These are phyloP conservation scores for Microbotryum intermedium DNA, from an alignment of 1,284 basidiomycete genomes.

Conservation along the genomic window DNA sequence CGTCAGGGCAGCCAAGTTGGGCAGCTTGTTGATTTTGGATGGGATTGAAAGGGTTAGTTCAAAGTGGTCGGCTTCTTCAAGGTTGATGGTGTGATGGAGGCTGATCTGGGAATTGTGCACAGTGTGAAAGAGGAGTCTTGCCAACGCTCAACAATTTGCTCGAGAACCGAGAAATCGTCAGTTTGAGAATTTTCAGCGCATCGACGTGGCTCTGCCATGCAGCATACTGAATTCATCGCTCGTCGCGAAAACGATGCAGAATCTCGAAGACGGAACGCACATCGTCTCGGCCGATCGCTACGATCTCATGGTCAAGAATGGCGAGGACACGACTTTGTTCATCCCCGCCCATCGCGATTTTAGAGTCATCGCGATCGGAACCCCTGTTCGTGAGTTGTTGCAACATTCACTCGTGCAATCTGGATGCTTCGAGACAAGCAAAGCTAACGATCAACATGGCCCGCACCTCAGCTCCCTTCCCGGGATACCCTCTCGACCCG, in stretches of 20 bases:
- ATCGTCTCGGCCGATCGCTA: constrained; percentile 39
- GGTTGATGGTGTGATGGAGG: not conserved
- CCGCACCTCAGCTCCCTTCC: constrained; percentile 36
- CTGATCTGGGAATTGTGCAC: not conserved
- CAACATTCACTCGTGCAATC: not conserved
- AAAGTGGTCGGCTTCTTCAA: too few relatives aligned
- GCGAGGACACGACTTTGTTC: constrained; percentile 31
- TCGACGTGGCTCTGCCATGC: not conserved
- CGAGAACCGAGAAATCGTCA: constrained; percentile 32
- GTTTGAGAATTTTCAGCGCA: not conserved
- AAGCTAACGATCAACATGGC: constrained; percentile 1
- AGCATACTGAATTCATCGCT: constrained; percentile 16
- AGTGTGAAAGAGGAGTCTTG: constrained; percentile 20
- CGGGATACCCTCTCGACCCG: constrained; percentile 40
- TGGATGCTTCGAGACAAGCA: not conserved
- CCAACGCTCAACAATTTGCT: constrained; percentile 40
- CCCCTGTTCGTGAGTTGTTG: constrained; percentile 19
- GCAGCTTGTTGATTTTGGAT: constrained; percentile 39
- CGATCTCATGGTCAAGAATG: constrained; percentile 27
- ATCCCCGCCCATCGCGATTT: constrained; percentile 40
- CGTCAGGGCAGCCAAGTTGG: constrained; percentile 40
- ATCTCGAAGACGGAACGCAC: constrained; percentile 40
- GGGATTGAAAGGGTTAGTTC: constrained; percentile 36
- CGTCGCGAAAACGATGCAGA: constrained; percentile 14
- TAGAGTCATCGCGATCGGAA: constrained; percentile 39